These are phyloP conservation scores for Clonostachys byssicola DNA, from an alignment of 2,329 filamentous ascomycete genomes.

Conservation along the genomic window DNA sequence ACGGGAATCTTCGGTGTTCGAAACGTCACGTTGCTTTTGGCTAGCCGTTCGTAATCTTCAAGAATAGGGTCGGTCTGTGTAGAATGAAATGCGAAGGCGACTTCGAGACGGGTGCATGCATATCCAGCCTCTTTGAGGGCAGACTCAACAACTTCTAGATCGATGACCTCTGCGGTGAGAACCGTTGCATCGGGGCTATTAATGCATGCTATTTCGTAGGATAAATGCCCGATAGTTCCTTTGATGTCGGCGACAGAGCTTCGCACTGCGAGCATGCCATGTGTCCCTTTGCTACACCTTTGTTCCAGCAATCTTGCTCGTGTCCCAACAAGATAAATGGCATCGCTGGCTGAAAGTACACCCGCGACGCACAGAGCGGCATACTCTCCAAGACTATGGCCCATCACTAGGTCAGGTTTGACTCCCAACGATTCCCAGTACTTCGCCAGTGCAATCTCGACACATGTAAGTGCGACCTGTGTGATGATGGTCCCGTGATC, in stretches of 20 bases:
- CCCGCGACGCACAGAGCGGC: slow-evolving; percentile 58
- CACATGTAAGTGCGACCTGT: slow-evolving; percentile 31
- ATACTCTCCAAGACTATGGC: slow-evolving; percentile 58
- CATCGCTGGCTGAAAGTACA: slow-evolving; percentile 57
- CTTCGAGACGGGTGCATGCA: slow-evolving; percentile 26
- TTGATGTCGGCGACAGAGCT: slow-evolving; percentile 16
- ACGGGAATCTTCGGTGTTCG: slow-evolving; percentile 19
- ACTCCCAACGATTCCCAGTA: slow-evolving; percentile 34
- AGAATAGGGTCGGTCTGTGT: slow-evolving; percentile 32
- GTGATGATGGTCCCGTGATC: slow-evolving; percentile 9
- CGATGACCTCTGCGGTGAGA: slow-evolving; percentile 43
- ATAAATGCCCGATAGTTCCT: slow-evolving; percentile 14
- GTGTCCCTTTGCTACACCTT: slow-evolving; percentile 37
- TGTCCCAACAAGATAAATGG: slow-evolving; percentile 57
- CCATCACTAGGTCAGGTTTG: slow-evolving; percentile 35
- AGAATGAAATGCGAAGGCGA: slow-evolving; percentile 29
- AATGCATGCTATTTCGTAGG: slow-evolving; percentile 46
- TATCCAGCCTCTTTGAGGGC: slow-evolving; percentile 2
- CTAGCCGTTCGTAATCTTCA: slow-evolving; percentile 40
- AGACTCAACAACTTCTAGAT: slow-evolving; percentile 10
- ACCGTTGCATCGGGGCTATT: slow-evolving; percentile 62
- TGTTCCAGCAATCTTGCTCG: slow-evolving; percentile 52
- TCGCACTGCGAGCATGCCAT: slow-evolving; percentile 26
- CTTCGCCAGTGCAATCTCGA: slow-evolving; percentile 35
- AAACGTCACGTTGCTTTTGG: slow-evolving; percentile 23